Evolutionary conservation across 1,284 basidiomycete species (phyloP).

Genomic region (Puccinia coronata): DNA sequence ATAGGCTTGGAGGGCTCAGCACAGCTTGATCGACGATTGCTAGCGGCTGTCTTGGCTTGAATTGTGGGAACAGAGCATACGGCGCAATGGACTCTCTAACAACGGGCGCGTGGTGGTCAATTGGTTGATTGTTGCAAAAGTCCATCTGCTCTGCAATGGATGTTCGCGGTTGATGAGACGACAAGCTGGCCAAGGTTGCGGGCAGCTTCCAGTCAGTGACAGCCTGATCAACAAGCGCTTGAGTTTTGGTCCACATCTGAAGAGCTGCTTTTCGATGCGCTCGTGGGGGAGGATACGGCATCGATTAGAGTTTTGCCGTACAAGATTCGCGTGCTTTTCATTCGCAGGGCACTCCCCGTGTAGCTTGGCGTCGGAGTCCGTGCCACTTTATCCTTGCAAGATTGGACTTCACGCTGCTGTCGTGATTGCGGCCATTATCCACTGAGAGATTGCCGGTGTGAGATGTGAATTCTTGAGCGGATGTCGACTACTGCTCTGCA

Average conservation of each 20-base stretch:
- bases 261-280: not conserved
- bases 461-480: not conserved
- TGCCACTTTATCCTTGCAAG: not conserved
- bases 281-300: constrained; percentile 21
- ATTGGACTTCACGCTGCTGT: not conserved
- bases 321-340: constrained; percentile 36
- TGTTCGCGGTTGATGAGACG: not conserved
- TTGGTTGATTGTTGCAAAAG: not conserved
- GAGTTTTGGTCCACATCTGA: not conserved
- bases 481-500: not conserved
- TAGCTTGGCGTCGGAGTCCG: constrained; percentile 8
- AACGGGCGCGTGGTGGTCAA: not conserved
- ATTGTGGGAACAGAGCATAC: constrained; percentile 22
- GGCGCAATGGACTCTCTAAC: constrained; percentile 20
- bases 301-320: constrained; percentile 28
- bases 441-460: not conserved
- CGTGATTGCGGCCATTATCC: not conserved
- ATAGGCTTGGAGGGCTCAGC: not conserved
- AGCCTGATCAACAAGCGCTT: not conserved
- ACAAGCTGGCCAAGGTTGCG: not conserved
- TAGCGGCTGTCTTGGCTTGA: not conserved
- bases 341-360: constrained; percentile 39
- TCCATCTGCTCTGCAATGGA: constrained; percentile 20
- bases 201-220: constrained; percentile 32
- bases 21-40: not conserved